Evolutionary conservation across 441 rosid species (phyloP).

Genomic region (Codiaeum variegatum): DNA sequence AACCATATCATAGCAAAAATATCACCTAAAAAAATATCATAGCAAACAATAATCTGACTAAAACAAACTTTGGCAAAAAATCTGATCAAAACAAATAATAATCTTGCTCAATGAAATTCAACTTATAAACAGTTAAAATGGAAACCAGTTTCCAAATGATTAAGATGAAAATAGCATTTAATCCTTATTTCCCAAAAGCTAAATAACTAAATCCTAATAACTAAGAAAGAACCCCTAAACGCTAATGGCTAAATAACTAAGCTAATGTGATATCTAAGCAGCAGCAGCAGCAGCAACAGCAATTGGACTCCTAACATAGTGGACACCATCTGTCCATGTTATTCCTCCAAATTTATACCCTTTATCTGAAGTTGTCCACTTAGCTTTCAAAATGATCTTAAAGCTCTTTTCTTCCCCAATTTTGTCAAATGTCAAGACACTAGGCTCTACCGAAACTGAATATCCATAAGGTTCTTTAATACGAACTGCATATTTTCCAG

Average conservation of each 20-base stretch:
- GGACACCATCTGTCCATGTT: slow-evolving; percentile 56
- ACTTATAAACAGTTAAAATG: neutral
- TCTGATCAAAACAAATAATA: too few relatives aligned
- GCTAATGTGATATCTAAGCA: neutral
- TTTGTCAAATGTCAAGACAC: slow-evolving; percentile 26
- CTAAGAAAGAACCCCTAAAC: neutral
- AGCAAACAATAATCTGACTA: too few relatives aligned
- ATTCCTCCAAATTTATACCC: slow-evolving; percentile 39
- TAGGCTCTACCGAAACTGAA: slow-evolving; percentile 38
- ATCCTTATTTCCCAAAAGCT: neutral
- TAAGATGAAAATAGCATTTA: neutral
- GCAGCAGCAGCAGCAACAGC: slow-evolving; percentile 26
- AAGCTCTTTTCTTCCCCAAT: slow-evolving; percentile 47
- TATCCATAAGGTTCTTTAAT: slow-evolving; percentile 41
- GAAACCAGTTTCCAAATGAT: neutral
- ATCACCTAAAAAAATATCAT: too few relatives aligned
- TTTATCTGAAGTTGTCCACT: slow-evolving; percentile 22
- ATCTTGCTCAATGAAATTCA: too few relatives aligned
- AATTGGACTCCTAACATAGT: slow-evolving; percentile 62
- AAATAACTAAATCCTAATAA: neutral
- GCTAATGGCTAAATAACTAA: neutral
- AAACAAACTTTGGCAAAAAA: too few relatives aligned
- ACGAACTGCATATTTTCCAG: slow-evolving; percentile 32
- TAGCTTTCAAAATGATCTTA: slow-evolving; percentile 32
- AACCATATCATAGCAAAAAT: neutral